Conservation (phyloP, 257 asterid species). For the Euphrasia confusa region DNA sequence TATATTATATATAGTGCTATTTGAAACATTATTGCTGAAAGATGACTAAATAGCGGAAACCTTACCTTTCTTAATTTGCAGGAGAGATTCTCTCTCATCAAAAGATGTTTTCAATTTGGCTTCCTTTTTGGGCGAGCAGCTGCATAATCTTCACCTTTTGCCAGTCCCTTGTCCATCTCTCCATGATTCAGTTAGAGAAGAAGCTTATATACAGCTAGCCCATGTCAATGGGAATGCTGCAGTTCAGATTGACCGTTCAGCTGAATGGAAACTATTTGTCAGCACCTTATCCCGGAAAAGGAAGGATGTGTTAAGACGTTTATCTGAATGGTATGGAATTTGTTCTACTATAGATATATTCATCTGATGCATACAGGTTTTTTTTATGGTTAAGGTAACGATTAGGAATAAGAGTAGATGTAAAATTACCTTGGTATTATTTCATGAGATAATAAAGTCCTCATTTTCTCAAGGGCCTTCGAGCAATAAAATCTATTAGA, state of each 20-base stretch:
- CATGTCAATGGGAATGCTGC: slow-evolving; percentile 36
- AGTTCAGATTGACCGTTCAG: slow-evolving; percentile 38
- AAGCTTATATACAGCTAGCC: slow-evolving; percentile 34
- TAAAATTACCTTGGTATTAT: neutral
- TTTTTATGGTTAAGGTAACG: neutral
- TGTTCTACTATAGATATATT: slow-evolving; percentile 12
- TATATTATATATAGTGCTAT: slow-evolving; percentile 14
- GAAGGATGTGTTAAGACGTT: slow-evolving; percentile 45
- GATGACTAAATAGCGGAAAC: slow-evolving; percentile 13
- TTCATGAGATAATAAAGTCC: neutral
- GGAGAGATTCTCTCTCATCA: slow-evolving; percentile 71
- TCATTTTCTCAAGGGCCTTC: neutral
- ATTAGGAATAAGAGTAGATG: neutral
- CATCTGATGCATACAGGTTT: neutral
- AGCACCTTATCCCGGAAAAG: slow-evolving; percentile 59
- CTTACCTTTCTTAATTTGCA: slow-evolving; percentile 38
- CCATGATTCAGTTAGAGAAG: slow-evolving; percentile 27
- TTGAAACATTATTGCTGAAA: slow-evolving; percentile 15
- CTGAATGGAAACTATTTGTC: slow-evolving; percentile 49
- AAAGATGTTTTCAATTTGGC: slow-evolving; percentile 64
- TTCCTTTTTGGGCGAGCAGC: slow-evolving; percentile 86
- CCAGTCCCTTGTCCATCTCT: slow-evolving; percentile 67
- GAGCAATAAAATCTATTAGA: neutral
- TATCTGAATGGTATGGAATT: slow-evolving; percentile 67
- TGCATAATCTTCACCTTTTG: slow-evolving; percentile 68